Base-by-base conservation (phyloP, 805 yeast genomes). In the Lipomyces spencermartinsiae region DNA sequence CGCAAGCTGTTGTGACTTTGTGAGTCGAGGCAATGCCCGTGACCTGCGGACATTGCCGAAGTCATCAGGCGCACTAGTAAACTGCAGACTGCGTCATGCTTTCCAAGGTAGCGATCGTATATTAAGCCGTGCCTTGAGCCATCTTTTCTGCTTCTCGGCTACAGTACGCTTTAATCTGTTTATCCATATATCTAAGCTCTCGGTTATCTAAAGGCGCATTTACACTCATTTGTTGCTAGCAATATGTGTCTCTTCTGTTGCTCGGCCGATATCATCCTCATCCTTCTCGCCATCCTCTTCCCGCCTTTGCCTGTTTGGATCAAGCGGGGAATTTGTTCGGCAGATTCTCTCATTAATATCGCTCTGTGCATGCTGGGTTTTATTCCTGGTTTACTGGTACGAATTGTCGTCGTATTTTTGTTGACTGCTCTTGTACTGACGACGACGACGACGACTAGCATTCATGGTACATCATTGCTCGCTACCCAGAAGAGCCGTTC, bases 281-380 rank as follows among this genome's bases (percentile, higher is more conserved):
- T 89, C 19, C 79, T 91, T 9, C 73, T 91, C 60, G 91, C 95
- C 1, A 84, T 91, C 60, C 77, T 91, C 73, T 83, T 89, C 74
- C 97, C 97, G 0, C 96, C 96, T 0, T 76, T 91, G 63, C 92
- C 97, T 0, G 97, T 91, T 22, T 83, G 87, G 74, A 79, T 90
- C 70, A 89, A 90, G 76, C 82, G 89, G 64, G 97, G 97, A 2
- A 67, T 89, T 63, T 87, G 89, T 70, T 87, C 93, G 1, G 86
- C 88, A 7, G 97, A 91, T 75, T 81, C 83, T 25, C 77, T 87
- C 65, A 89, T 92, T 74, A 91, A 91, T 78, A 81, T 91, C 59
- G 86, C 89, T 6, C 83, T 91, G 37, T 89, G 92, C 77, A 74
- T 86, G 65, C 81, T 91, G 57, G 95, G 96, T 1, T 88, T 83